Percentiles rank a stretch among this genome's conserved stretches.
phyloP scores from a whole-genome alignment of 2,329 filamentous ascomycete species.

The Elsinoe necatrix region DNA sequence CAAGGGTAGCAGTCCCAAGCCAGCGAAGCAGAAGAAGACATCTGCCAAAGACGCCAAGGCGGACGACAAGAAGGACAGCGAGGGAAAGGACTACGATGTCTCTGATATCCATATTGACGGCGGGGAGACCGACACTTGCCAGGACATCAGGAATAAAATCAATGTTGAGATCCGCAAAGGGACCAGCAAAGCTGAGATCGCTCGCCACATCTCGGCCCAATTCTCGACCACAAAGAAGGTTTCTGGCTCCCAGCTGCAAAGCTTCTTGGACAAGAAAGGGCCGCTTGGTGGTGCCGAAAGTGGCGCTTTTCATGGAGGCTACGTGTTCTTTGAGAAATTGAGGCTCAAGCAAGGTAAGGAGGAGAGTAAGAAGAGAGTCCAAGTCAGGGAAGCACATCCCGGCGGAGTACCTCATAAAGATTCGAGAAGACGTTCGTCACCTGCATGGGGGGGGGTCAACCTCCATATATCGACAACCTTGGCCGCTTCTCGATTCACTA shows the following conservation, averaged over 20 bases:
- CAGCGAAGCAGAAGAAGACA: conserved; percentile 4
- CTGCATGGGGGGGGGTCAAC: background rate
- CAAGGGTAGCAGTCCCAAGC: background rate
- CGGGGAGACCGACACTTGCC: conserved; percentile 48
- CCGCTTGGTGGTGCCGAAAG: conserved; percentile 42
- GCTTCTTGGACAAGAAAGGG: conserved; percentile 46
- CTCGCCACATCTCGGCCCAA: conserved; percentile 40
- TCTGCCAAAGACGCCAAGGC: background rate
- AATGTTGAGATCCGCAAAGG: conserved; percentile 39
- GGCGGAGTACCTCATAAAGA: background rate
- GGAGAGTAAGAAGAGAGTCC: conserved; percentile 30
- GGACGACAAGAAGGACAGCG: background rate
- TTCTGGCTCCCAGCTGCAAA: conserved; percentile 38
- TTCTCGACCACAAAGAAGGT: conserved; percentile 33
- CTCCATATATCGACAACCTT: background rate
- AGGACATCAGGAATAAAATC: conserved; percentile 52
- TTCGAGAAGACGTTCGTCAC: background rate
- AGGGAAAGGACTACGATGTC: conserved; percentile 1
- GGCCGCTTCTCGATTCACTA: background rate
- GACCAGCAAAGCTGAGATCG: conserved; percentile 46
- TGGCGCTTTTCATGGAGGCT: conserved; percentile 45
- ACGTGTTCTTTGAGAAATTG: conserved; percentile 54
- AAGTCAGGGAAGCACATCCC: conserved; percentile 5
- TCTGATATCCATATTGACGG: conserved; percentile 23
- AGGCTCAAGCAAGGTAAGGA: conserved; percentile 45